A percentile compares a stretch with the other conserved stretches of the same genome.
phyloP scores from a whole-genome alignment of 805 yeast genomes.

The Ogataea minuta region DNA sequence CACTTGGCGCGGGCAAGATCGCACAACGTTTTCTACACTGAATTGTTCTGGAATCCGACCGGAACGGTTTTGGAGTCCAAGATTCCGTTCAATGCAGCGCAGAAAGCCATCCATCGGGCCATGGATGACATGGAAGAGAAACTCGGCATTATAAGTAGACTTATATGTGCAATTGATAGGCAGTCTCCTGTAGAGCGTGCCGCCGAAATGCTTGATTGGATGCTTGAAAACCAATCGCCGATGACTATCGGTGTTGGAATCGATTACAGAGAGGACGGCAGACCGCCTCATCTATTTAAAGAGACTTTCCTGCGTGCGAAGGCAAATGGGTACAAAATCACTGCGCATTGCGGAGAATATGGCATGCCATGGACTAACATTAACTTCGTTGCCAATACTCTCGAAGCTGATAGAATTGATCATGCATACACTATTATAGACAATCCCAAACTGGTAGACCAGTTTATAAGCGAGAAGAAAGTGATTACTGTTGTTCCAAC shows the following conservation, averaged over 20 bases:
- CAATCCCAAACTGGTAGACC: conserved; percentile 25
- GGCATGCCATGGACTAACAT: conserved; percentile 32
- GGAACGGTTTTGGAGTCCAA: conserved; percentile 30
- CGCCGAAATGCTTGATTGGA: conserved; percentile 30
- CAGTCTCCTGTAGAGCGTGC: conserved; percentile 29
- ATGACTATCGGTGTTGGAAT: conserved; percentile 32
- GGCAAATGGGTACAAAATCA: conserved; percentile 25
- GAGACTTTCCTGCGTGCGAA: conserved; percentile 29
- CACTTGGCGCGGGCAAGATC: conserved; percentile 24
- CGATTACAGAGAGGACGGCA: conserved; percentile 31
- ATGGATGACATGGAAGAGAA: conserved; percentile 23
- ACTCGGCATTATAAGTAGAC: conserved; percentile 23
- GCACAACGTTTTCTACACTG: conserved; percentile 30
- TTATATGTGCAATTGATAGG: conserved; percentile 33
- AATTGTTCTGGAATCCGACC: conserved; percentile 35
- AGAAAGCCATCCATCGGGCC: conserved; percentile 27
- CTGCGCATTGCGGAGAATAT: conserved; percentile 35
- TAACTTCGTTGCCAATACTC: conserved; percentile 25
- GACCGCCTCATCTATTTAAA: conserved; percentile 30
- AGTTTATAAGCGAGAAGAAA: conserved; percentile 21
- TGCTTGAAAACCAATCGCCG: conserved; percentile 25
- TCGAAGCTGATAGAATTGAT: conserved; percentile 30
- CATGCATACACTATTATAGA: conserved; percentile 34
- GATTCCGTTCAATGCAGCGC: conserved; percentile 29
- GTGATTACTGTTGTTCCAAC: conserved; percentile 34